Conservation (phyloP, 108 stramenopile species). For the Seminavis robusta region DNA sequence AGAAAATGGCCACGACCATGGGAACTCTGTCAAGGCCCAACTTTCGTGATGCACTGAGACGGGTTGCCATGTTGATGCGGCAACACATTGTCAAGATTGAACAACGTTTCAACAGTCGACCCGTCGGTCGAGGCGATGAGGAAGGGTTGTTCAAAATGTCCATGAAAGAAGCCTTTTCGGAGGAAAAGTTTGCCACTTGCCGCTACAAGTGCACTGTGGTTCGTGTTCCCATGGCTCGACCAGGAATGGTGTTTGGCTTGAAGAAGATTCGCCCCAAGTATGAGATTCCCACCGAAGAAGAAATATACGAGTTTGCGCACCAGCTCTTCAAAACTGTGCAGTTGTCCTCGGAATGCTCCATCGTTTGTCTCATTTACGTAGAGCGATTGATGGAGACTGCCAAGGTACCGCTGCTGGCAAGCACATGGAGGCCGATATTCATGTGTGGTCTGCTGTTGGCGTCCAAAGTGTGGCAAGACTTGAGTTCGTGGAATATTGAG, state of each 20-base stretch:
- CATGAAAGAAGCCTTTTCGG: constrained; percentile 71
- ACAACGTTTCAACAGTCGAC: constrained; percentile 47
- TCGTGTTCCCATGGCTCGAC: constrained; percentile 78
- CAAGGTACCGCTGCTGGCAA: constrained; percentile 87
- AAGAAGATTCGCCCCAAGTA: constrained; percentile 60
- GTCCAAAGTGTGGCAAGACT: constrained; percentile 99
- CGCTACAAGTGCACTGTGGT: constrained; percentile 80
- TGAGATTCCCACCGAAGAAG: constrained; percentile 69
- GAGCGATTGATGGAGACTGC: constrained; percentile 94
- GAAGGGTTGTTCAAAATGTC: constrained; percentile 55
- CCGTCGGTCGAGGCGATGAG: background rate
- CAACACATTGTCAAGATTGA: constrained; percentile 90
- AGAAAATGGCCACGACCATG: constrained; percentile 63
- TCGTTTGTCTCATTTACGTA: constrained; percentile 97
- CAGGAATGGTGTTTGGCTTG: constrained; percentile 69
- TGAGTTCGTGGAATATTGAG: constrained; percentile 97
- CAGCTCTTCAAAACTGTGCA: constrained; percentile 91
- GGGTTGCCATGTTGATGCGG: constrained; percentile 85
- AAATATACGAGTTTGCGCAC: constrained; percentile 88
- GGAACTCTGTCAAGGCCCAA: constrained; percentile 85
- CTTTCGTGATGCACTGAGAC: constrained; percentile 81
- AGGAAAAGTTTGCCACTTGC: constrained; percentile 67
- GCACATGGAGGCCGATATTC: constrained; percentile 96
- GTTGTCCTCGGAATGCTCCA: constrained; percentile 94
- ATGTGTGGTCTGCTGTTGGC: constrained; percentile 95